Percentiles rank a stretch among this genome's conserved stretches.
These are phyloP conservation scores for Acer yangbiense DNA, from an alignment of 345 rosid species.

Conservation along the genomic window DNA sequence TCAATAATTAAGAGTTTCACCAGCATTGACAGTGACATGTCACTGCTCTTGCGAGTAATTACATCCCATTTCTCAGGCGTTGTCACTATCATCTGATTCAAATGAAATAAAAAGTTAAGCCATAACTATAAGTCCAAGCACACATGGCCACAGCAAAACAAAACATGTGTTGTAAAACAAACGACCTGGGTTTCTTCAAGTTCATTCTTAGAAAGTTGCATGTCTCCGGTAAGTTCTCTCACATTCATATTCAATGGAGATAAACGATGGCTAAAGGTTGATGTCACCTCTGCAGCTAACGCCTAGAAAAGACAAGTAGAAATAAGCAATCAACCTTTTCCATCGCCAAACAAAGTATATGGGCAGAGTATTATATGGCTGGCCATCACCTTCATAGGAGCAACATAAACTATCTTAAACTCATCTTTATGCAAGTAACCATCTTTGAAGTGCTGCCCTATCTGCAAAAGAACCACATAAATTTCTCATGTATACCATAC, in stretches of 20 bases:
- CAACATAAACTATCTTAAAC: constrained; percentile 97
- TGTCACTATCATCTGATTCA: constrained; percentile 93
- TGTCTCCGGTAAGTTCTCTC: constrained; percentile 98
- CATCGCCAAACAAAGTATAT: not conserved
- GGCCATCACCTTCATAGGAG: constrained; percentile 94
- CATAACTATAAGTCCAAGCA: constrained; percentile 14
- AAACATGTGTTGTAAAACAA: constrained; percentile 18
- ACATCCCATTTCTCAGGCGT: constrained; percentile 99
- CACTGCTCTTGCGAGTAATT: constrained; percentile 98
- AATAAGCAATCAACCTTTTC: constrained; percentile 18
- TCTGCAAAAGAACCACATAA: constrained; percentile 47
- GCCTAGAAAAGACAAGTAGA: constrained; percentile 53
- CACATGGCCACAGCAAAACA: constrained; percentile 14
- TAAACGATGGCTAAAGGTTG: constrained; percentile 86
- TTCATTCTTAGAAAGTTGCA: constrained; percentile 92
- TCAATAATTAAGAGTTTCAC: constrained; percentile 97
- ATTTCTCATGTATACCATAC: not conserved
- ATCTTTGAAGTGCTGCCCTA: constrained; percentile 92
- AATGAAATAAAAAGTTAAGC: constrained; percentile 21
- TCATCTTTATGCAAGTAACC: constrained; percentile 93
- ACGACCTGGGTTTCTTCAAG: constrained; percentile 94
- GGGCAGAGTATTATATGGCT: not conserved
- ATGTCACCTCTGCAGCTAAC: constrained; percentile 94
- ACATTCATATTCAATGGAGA: constrained; percentile 89
- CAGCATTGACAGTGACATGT: constrained; percentile 95